These are phyloP conservation scores for Hyphodiscus sp. DNA, from an alignment of 2,329 filamentous ascomycete species.

Conservation along the genomic window DNA sequence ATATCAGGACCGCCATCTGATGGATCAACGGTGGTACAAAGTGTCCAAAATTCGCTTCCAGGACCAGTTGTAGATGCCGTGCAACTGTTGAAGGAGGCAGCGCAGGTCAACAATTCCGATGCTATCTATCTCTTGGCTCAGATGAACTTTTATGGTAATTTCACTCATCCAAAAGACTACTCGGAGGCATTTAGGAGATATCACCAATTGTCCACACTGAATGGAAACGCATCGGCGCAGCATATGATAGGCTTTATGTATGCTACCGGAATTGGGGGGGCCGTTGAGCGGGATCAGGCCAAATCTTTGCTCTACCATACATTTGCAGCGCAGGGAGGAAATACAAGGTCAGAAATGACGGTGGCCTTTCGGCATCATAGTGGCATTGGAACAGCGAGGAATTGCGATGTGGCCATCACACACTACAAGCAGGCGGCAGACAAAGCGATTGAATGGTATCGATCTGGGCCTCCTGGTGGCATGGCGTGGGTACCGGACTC, in stretches of 20 bases:
- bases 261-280: constrained; percentile 80
- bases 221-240: constrained; percentile 87
- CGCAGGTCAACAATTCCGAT: constrained; percentile 57
- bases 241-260: constrained; percentile 96
- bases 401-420: constrained; percentile 75
- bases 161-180: constrained; percentile 78
- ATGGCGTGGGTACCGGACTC: constrained; percentile 69
- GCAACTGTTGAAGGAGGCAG: constrained; percentile 51
- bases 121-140: constrained; percentile 86
- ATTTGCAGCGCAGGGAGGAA: constrained; percentile 78
- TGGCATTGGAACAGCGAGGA: constrained; percentile 78
- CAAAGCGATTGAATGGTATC: constrained; percentile 82
- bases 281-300: constrained; percentile 79
- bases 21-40: neutral
- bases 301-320: constrained; percentile 91
- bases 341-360: constrained; percentile 88
- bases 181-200: constrained; percentile 75
- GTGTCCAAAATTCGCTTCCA: constrained; percentile 35
- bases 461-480: constrained; percentile 85
- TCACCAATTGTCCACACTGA: constrained; percentile 63
- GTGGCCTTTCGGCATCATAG: constrained; percentile 78
- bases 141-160: constrained; percentile 96
- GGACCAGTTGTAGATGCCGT: constrained; percentile 51
- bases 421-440: constrained; percentile 94
- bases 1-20: constrained; percentile 49